Evolutionary conservation across 306 rosid species (phyloP), one percentile per base, ranked within the genome.

Genomic region (Vigna trinervia): DNA sequence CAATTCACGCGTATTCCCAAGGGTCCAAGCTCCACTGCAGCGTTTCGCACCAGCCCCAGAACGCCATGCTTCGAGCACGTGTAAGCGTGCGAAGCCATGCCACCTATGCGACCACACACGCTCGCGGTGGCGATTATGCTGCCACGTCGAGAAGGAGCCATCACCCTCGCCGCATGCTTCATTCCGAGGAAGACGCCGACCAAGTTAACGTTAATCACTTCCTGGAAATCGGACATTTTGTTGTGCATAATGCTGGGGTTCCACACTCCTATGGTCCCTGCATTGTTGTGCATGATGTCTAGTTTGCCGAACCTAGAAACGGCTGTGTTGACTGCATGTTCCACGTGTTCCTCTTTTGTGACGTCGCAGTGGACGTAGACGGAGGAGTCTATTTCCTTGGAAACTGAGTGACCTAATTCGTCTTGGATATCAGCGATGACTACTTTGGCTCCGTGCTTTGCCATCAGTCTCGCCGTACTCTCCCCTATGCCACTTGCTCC

Each of bases 211-310:
- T 52, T 19, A 0, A 83, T 4, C 1, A 89, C 87, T n/a, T 36
- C 6, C 45, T 89, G 81, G 36, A 89, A 89, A 2, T 62, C 56
- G 0, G 71, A 62, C 19, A 28, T 68, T 1, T 72, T 56, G 1
- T 38, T 48, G 20, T 79, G 81, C 1, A 17, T n/a, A 19, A 89
- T 85, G 77, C 41, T 62, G 17, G 80, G 61, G 3, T 79, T 79
- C 1, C 13, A 17, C 5, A 0, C 22, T 0, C 15, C 85, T 0
- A 0, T 0, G 3, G 56, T 30, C 0, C 86, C 91, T 0, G 91
- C 93, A 0, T 87, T 89, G 74, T 82, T 87, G 82, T 64, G 14
- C 91, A 89, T 85, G 45, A 89, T 85, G 48, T 89, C 93, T 0
- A 89, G 84, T 70, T 82, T 81, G 1, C 88, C 91, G 6, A 79